Percentiles rank a stretch among this genome's conserved stretches.
These are phyloP conservation scores for Fusarium acutatum DNA, from an alignment of 2,329 filamentous ascomycete genomes.

Conservation along the genomic window DNA sequence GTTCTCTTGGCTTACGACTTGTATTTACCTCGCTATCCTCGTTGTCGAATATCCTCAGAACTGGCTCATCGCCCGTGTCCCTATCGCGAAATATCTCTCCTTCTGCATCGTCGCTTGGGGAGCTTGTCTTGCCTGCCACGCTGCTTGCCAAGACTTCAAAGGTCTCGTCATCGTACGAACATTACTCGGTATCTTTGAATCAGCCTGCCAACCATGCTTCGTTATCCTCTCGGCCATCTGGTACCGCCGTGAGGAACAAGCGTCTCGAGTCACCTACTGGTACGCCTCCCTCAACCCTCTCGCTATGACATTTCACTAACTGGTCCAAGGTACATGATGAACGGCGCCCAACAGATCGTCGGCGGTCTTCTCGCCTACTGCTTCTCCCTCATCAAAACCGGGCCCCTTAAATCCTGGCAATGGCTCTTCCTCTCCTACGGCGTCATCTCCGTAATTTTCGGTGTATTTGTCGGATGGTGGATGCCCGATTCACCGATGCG, in stretches of 20 bases:
- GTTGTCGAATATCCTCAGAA: conserved; percentile 78
- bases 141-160: conserved; percentile 67
- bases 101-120: conserved; percentile 72
- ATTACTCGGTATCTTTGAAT: conserved; percentile 76
- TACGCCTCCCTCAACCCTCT: conserved; percentile 36
- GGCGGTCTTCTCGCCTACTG: conserved; percentile 76
- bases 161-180: conserved; percentile 69
- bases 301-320: accelerated
- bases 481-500: conserved; percentile 77
- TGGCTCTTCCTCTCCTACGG: conserved; percentile 74
- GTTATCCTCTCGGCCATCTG: conserved; percentile 74
- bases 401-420: conserved; percentile 71
- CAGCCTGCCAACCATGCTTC: conserved; percentile 74
- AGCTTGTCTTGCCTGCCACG: conserved; percentile 65
- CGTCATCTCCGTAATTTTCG: conserved; percentile 69
- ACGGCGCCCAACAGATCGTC: conserved; percentile 76
- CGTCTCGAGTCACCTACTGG: conserved; percentile 74
- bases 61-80: conserved; percentile 65
- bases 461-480: conserved; percentile 69
- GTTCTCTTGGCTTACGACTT: conserved; percentile 72
- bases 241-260: conserved; percentile 76
- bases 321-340: conserved; percentile 71
- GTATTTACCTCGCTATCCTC: conserved; percentile 77
- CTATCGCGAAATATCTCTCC: conserved; percentile 72
- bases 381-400: conserved; percentile 60